Conservation (phyloP, 176 grass and related monocot genomes). For the Otatea glauca region DNA sequence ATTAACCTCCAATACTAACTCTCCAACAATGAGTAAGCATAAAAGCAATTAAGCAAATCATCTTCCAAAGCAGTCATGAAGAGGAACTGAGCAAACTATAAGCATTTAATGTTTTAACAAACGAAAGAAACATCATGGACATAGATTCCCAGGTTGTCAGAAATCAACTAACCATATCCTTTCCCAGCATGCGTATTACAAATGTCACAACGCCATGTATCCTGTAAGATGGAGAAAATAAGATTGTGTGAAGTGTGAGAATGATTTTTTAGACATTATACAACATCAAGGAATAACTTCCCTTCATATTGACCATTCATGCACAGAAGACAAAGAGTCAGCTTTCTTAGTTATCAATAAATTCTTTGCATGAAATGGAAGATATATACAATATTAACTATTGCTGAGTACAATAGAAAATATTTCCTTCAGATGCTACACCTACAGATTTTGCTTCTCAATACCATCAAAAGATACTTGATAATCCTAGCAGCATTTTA, state of each 20-base stretch:
- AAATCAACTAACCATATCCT: constrained; percentile 86
- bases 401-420: constrained; percentile 19
- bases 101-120: neutral
- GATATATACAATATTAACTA: neutral
- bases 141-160: neutral
- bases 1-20: too few relatives aligned
- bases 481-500: neutral
- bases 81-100: constrained; percentile 15
- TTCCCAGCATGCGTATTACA: constrained; percentile 79
- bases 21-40: neutral
- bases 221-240: constrained; percentile 64
- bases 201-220: constrained; percentile 84
- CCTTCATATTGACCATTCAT: constrained; percentile 13
- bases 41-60: neutral
- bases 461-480: neutral
- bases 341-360: neutral
- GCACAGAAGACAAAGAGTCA: constrained; percentile 2
- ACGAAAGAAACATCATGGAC: neutral
- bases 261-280: constrained; percentile 9
- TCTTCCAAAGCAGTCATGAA: neutral
- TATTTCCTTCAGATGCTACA: neutral
- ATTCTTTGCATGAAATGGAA: neutral
- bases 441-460: constrained; percentile 21
- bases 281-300: neutral
- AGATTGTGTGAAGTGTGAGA: neutral